These are phyloP conservation scores for Epithele typhae DNA, from an alignment of 768 basidiomycete genomes.

Conservation along the genomic window DNA sequence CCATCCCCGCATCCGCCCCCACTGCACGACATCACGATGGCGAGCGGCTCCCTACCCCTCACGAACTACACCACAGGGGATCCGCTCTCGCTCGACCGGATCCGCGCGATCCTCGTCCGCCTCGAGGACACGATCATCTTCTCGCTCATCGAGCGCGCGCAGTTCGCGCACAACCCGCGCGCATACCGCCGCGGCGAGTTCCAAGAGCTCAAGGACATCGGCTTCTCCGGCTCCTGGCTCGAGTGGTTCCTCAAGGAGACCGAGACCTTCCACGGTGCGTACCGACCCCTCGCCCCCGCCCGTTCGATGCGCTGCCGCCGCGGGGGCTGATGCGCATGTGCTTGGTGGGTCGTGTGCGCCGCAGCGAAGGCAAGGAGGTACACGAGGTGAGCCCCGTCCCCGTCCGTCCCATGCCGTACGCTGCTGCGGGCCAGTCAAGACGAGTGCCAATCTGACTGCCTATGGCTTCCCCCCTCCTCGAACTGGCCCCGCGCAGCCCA, in stretches of 20 bases:
- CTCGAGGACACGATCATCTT: slow-evolving; percentile 99
- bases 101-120: slow-evolving; percentile 80
- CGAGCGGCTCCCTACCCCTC: slow-evolving; percentile 26
- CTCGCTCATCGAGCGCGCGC: slow-evolving; percentile 92
- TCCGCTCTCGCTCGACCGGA: slow-evolving; percentile 83
- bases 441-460: neutral
- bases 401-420: neutral
- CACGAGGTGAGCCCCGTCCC: slow-evolving; percentile 60
- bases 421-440: too few relatives aligned
- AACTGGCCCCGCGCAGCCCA: slow-evolving; percentile 50
- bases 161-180: slow-evolving; percentile 89
- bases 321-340: too few relatives aligned
- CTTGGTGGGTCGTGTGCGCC: neutral
- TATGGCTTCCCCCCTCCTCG: neutral
- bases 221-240: slow-evolving; percentile 86
- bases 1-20: neutral
- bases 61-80: slow-evolving; percentile 69
- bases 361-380: slow-evolving; percentile 92
- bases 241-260: slow-evolving; percentile 98
- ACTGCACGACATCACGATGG: slow-evolving; percentile 12
- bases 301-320: neutral
- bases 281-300: neutral
- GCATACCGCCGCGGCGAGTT: slow-evolving; percentile 84
- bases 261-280: slow-evolving; percentile 90
- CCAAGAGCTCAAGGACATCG: slow-evolving; percentile 65